Evolutionary conservation across 2,329 filamentous ascomycete genomes (phyloP).

Genomic region (Plenodomus tracheiphilus): DNA sequence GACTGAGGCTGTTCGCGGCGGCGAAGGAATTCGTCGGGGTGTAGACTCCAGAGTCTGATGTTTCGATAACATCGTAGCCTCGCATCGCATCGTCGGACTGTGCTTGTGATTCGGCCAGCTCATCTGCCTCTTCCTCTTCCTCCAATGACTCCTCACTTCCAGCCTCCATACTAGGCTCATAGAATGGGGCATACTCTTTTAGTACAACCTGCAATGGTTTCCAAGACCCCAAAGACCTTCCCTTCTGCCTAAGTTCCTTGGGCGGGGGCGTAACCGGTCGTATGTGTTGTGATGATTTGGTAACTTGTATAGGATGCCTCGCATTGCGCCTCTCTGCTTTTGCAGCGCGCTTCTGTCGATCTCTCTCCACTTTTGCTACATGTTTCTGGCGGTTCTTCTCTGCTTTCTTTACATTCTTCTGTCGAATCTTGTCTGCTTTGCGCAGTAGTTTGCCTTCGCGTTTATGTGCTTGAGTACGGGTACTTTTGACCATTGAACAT

Average conservation of each 20-base stretch:
- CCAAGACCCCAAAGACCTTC: no score
- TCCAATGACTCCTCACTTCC: not conserved
- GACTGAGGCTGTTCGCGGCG: not conserved
- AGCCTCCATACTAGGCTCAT: not conserved
- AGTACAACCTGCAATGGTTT: no score
- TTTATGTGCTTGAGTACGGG: not conserved
- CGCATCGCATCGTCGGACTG: not conserved
- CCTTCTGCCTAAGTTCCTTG: no score
- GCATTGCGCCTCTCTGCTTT: no score
- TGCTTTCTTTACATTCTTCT: not conserved
- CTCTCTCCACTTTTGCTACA: not conserved
- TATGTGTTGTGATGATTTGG: no score
- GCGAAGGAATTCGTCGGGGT: no score
- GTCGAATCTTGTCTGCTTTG: not conserved
- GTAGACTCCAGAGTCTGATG: not conserved
- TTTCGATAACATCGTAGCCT: not conserved
- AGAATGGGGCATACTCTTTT: no score
- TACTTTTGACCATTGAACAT: not conserved
- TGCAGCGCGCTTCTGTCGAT: not conserved
- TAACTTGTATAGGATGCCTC: no score
- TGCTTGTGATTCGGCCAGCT: no score
- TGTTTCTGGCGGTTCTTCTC: not conserved
- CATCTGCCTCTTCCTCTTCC: no score
- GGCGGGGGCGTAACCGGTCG: no score
- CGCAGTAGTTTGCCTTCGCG: not conserved